Evolutionary conservation across 768 basidiomycete genomes (phyloP).

Genomic region (Tremella yokohamensis): DNA sequence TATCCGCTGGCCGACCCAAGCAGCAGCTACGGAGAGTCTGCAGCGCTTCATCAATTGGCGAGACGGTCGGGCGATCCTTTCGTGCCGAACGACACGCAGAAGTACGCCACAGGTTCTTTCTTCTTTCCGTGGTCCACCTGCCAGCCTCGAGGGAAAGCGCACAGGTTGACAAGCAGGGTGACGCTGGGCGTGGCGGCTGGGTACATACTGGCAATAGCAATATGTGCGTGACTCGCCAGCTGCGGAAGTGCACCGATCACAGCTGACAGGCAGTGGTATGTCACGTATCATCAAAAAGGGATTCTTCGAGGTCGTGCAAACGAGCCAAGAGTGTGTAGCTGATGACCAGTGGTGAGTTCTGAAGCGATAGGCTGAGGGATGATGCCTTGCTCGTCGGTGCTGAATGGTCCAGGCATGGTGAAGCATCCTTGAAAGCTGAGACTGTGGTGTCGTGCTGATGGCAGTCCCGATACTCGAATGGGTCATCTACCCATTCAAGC

Average conservation of each 20-base stretch:
- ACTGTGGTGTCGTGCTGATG: neutral
- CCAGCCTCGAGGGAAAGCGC: neutral
- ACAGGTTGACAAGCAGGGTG: conserved; percentile 21
- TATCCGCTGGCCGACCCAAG: no score
- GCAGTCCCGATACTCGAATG: conserved; percentile 41
- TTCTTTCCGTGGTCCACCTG: neutral
- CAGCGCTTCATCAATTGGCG: no score
- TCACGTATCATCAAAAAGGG: no score
- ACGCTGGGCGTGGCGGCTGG: conserved; percentile 48
- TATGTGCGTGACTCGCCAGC: conserved; percentile 30
- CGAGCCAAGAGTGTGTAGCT: neutral
- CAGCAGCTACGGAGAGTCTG: no score
- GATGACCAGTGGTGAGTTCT: conserved; percentile 14
- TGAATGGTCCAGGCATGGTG: conserved; percentile 16
- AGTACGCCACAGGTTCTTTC: conserved; percentile 1
- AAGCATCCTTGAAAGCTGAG: conserved; percentile 2
- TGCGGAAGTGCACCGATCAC: neutral
- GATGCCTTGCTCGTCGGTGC: neutral
- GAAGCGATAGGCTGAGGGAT: neutral
- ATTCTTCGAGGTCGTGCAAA: neutral
- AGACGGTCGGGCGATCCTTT: neutral
- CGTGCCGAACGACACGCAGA: conserved; percentile 4
- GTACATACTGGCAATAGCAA: conserved; percentile 46
- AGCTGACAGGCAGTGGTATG: conserved; percentile 12
- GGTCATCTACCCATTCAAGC: conserved; percentile 52